phyloP scores from a whole-genome alignment of 1,139 yeast species.

The Zhuliangozyma blackwelliae region DNA sequence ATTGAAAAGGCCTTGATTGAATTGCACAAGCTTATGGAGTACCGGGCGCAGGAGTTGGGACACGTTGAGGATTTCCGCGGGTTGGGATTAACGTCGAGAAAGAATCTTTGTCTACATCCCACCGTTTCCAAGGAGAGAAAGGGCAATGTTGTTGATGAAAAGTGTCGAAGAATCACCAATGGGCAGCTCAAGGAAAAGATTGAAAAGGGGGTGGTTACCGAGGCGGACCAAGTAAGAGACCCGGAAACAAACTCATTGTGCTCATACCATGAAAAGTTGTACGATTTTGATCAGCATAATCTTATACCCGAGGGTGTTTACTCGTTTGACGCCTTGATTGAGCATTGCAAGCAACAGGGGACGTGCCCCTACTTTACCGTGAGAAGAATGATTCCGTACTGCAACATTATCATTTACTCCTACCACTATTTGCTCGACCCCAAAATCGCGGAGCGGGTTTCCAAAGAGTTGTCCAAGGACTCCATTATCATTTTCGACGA shows the following conservation, averaged over 20 bases:
- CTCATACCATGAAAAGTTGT: constrained; percentile 83
- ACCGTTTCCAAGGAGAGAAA: constrained; percentile 80
- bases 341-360: constrained; percentile 70
- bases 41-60: constrained; percentile 76
- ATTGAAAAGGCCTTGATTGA: constrained; percentile 97
- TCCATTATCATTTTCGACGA: constrained; percentile 94
- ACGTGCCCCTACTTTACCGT: constrained; percentile 97
- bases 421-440: constrained; percentile 96
- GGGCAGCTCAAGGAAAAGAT: constrained; percentile 75
- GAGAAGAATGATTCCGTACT: constrained; percentile 94
- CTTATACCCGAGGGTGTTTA: constrained; percentile 90
- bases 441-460: constrained; percentile 92
- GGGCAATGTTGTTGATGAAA: constrained; percentile 94
- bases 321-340: constrained; percentile 79
- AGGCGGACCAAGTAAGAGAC: constrained; percentile 42
- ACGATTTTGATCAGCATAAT: constrained; percentile 82
- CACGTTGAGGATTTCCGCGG: constrained; percentile 87
- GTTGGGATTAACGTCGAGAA: constrained; percentile 88
- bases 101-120: constrained; percentile 90
- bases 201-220: constrained; percentile 53
- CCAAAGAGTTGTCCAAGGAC: constrained; percentile 86
- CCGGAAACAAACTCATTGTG: constrained; percentile 44
- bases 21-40: constrained; percentile 82
- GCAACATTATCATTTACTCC: constrained; percentile 92
- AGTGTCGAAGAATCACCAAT: constrained; percentile 89